Evolutionary conservation across 345 rosid genomes (phyloP).

Genomic region (Ricinus communis): DNA sequence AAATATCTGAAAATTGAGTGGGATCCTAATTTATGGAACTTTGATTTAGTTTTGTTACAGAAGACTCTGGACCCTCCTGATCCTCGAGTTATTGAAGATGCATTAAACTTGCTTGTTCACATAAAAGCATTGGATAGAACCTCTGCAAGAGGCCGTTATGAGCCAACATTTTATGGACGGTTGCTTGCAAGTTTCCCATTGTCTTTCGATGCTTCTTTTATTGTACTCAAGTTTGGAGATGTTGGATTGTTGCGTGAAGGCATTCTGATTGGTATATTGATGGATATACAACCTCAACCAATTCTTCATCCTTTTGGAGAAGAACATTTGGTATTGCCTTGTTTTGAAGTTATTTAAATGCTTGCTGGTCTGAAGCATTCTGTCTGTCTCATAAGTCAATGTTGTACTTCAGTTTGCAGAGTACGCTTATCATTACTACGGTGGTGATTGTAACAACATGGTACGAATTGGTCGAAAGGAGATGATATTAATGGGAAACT

Average conservation of each 20-base stretch:
- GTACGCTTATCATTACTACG: constrained; percentile 48
- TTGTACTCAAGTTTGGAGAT: constrained; percentile 79
- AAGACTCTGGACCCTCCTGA: constrained; percentile 89
- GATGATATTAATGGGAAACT: constrained; percentile 58
- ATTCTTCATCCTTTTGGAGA: constrained; percentile 82
- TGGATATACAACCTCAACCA: constrained; percentile 81
- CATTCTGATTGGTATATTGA: constrained; percentile 75
- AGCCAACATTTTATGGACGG: constrained; percentile 88
- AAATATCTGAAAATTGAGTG: not conserved
- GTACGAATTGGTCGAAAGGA: constrained; percentile 61
- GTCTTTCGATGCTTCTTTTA: constrained; percentile 78
- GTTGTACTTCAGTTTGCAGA: constrained; percentile 54
- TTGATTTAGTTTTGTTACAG: constrained; percentile 66
- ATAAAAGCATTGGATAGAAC: constrained; percentile 53
- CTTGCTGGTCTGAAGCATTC: constrained; percentile 16
- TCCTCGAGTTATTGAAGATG: constrained; percentile 69
- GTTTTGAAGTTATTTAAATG: constrained; percentile 20
- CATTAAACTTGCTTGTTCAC: constrained; percentile 60
- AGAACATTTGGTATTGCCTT: constrained; percentile 58
- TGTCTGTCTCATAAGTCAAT: constrained; percentile 19
- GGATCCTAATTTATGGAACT: constrained; percentile 24
- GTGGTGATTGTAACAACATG: constrained; percentile 41
- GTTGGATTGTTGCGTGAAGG: constrained; percentile 85
- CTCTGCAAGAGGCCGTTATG: constrained; percentile 61
- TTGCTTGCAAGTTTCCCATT: constrained; percentile 80